Percentiles rank a stretch among this genome's conserved stretches.
These are phyloP conservation scores for Penicillium salamii DNA, from an alignment of 495 filamentous ascomycete genomes.

Conservation along the genomic window DNA sequence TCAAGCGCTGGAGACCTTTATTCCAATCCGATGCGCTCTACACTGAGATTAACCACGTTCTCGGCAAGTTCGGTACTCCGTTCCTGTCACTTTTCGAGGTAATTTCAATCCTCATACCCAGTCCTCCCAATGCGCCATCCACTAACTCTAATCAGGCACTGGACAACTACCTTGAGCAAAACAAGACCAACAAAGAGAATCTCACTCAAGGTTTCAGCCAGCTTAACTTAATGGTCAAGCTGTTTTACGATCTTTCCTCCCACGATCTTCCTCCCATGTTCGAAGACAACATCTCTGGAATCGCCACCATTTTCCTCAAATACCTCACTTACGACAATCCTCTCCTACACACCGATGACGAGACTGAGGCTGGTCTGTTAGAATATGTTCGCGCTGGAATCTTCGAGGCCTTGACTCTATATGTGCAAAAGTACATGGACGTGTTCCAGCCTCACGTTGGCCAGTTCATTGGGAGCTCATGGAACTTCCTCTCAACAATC, in stretches of 20 bases:
- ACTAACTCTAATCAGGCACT: constrained; percentile 53
- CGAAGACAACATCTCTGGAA: constrained; percentile 73
- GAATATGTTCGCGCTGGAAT: constrained; percentile 89
- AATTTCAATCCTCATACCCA: constrained; percentile 17
- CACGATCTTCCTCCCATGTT: constrained; percentile 95
- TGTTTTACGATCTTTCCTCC: constrained; percentile 93
- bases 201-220: constrained; percentile 76
- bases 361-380: constrained; percentile 76
- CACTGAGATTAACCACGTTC: constrained; percentile 91
- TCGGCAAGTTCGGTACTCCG: constrained; percentile 73
- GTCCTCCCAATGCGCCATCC: background rate
- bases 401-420: constrained; percentile 82
- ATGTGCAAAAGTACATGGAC: constrained; percentile 90
- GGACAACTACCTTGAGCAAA: constrained; percentile 72
- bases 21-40: constrained; percentile 89
- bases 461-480: constrained; percentile 82
- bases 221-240: constrained; percentile 80
- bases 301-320: constrained; percentile 80
- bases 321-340: constrained; percentile 89
- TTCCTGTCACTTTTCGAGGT: constrained; percentile 78
- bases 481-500: constrained; percentile 82
- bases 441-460: constrained; percentile 76
- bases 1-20: constrained; percentile 90
- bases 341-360: constrained; percentile 75
- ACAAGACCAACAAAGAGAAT: constrained; percentile 66